These are phyloP conservation scores for Panicum virgatum DNA, from an alignment of 202 grass and related monocot species.

Conservation along the genomic window DNA sequence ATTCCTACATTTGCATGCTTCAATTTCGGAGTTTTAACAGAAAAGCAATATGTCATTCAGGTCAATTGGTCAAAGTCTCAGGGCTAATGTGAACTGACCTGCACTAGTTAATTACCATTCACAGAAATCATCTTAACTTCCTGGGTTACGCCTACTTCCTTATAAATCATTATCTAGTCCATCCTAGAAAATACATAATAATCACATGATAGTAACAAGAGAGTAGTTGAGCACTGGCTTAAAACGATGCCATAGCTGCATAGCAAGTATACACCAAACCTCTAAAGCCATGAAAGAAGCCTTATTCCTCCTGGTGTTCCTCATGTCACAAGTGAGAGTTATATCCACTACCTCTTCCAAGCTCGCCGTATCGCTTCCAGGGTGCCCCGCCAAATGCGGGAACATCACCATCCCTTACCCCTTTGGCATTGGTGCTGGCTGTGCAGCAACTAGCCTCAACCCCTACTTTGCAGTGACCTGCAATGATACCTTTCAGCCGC, in stretches of 20 bases:
- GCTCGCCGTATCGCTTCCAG: slow-evolving; percentile 10
- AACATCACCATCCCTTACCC: slow-evolving; percentile 59
- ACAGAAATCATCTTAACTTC: neutral
- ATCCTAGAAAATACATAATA: neutral
- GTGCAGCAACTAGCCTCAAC: slow-evolving; percentile 13
- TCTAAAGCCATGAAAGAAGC: neutral
- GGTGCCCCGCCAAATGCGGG: slow-evolving; percentile 52
- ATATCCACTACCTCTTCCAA: neutral
- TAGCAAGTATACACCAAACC: neutral
- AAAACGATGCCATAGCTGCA: neutral
- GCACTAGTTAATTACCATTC: neutral
- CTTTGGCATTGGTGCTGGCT: slow-evolving; percentile 41
- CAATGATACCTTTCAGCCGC: slow-evolving; percentile 34
- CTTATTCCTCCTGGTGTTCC: neutral
- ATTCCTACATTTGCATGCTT: neutral
- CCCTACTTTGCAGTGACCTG: slow-evolving; percentile 46
- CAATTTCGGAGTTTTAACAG: neutral
- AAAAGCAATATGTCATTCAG: neutral
- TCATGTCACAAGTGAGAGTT: neutral
- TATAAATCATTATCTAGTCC: neutral
- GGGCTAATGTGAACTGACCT: neutral
- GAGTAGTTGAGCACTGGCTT: neutral
- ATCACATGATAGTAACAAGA: neutral
- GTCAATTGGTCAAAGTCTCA: neutral
- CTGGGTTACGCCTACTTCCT: no score